These are phyloP conservation scores for Hypoxylon subgilvum DNA, from an alignment of 495 filamentous ascomycete species.

Conservation along the genomic window DNA sequence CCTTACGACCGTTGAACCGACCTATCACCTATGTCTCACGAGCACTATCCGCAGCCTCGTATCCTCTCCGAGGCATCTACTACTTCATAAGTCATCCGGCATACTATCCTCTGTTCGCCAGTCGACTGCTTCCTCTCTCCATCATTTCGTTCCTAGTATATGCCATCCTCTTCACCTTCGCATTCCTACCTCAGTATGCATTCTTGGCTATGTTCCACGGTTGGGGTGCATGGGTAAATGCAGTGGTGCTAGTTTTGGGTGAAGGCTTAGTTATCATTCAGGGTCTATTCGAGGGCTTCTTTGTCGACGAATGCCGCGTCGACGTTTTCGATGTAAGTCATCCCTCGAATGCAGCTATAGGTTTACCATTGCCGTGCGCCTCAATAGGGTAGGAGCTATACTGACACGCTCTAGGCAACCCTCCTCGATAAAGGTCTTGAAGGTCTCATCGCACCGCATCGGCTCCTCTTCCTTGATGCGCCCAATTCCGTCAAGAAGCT, in stretches of 20 bases:
- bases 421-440: constrained; percentile 58
- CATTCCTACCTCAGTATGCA: constrained; percentile 85
- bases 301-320: constrained; percentile 82
- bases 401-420: constrained; percentile 44
- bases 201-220: constrained; percentile 85
- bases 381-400: not conserved
- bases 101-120: constrained; percentile 70
- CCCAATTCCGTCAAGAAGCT: constrained; percentile 72
- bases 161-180: constrained; percentile 76
- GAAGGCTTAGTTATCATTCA: constrained; percentile 83
- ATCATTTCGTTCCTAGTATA: constrained; percentile 77
- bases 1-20: constrained; percentile 36
- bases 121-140: constrained; percentile 72
- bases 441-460: constrained; percentile 70
- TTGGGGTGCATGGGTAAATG: constrained; percentile 75
- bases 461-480: constrained; percentile 67
- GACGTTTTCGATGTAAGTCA: constrained; percentile 85
- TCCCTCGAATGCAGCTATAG: no score
- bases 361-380: no score
- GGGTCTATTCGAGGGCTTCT: constrained; percentile 76
- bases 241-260: constrained; percentile 77
- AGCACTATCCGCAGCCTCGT: constrained; percentile 43
- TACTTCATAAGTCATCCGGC: constrained; percentile 74
- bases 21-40: constrained; percentile 40
- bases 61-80: constrained; percentile 67